These are phyloP conservation scores for Irpex lacteus DNA, from an alignment of 1,284 basidiomycete species.

Conservation along the genomic window DNA sequence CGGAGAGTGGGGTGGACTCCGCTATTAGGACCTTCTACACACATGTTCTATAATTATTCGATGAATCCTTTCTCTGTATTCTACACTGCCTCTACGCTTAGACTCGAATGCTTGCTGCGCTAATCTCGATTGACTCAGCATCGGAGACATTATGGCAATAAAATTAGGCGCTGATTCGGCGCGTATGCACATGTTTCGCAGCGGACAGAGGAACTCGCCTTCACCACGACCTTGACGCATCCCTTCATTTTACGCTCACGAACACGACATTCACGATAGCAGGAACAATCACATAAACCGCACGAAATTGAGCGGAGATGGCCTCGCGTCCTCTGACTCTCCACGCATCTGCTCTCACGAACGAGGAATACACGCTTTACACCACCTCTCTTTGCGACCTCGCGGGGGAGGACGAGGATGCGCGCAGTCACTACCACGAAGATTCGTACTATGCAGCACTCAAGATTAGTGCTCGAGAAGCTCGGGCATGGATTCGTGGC, in stretches of 20 bases:
- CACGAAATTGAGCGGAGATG: not conserved
- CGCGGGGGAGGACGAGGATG: constrained; percentile 32
- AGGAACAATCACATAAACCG: not conserved
- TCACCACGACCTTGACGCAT: constrained; percentile 1
- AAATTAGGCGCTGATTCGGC: not conserved
- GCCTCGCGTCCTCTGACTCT: constrained; percentile 56
- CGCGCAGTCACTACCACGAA: constrained; percentile 28
- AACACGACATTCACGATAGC: not conserved
- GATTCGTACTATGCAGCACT: constrained; percentile 51
- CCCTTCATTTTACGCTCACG: not conserved
- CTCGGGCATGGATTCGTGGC: constrained; percentile 71
- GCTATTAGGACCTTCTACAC: not conserved
- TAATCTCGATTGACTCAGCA: not conserved
- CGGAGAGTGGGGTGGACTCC: not conserved
- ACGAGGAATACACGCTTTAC: constrained; percentile 65
- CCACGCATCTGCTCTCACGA: constrained; percentile 71
- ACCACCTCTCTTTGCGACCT: constrained; percentile 60
- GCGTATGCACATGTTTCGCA: not conserved
- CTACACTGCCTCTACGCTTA: not conserved
- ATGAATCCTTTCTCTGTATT: not conserved
- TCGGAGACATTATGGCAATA: not conserved
- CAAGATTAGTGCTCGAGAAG: constrained; percentile 58
- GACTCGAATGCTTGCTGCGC: not conserved
- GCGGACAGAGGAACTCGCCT: not conserved
- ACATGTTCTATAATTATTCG: not conserved